Conservation (phyloP, 106 monocot species). For the Triglochin maritima region DNA sequence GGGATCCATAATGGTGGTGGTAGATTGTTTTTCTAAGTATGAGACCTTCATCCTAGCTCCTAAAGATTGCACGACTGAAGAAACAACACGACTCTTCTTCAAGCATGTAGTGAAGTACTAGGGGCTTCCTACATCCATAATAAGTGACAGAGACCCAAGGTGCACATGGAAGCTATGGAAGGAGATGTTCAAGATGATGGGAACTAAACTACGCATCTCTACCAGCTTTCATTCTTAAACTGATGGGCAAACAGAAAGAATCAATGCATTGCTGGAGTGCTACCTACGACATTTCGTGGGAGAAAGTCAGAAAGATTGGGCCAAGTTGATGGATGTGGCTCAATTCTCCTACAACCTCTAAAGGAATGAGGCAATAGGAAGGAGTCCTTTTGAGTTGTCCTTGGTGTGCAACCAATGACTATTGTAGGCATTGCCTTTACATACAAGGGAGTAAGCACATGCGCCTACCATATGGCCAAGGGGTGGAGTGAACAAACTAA, state of each 20-base stretch:
- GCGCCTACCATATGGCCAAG: too few relatives aligned
- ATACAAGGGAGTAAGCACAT: background rate
- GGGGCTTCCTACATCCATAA: background rate
- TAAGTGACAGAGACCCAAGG: background rate
- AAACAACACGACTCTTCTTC: background rate
- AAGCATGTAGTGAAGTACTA: background rate
- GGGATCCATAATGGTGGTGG: background rate
- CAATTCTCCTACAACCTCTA: background rate
- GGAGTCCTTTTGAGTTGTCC: background rate
- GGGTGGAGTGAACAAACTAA: background rate
- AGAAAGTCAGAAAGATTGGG: background rate
- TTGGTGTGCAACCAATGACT: background rate
- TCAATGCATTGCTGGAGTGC: background rate
- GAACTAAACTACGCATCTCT: background rate
- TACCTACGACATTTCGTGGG: background rate
- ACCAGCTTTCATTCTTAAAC: too few relatives aligned
- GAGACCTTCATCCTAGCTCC: background rate
- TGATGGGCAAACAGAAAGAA: background rate
- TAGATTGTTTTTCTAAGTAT: background rate
- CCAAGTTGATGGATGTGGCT: background rate
- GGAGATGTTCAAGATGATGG: background rate
- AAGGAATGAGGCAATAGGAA: background rate
- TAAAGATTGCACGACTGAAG: background rate
- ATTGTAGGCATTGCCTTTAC: fast-evolving
- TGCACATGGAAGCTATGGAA: background rate